A percentile compares a stretch with the other conserved stretches of the same genome.
These are phyloP conservation scores for Lithohypha guttulata DNA, from an alignment of 2,329 filamentous ascomycete species.

Conservation along the genomic window DNA sequence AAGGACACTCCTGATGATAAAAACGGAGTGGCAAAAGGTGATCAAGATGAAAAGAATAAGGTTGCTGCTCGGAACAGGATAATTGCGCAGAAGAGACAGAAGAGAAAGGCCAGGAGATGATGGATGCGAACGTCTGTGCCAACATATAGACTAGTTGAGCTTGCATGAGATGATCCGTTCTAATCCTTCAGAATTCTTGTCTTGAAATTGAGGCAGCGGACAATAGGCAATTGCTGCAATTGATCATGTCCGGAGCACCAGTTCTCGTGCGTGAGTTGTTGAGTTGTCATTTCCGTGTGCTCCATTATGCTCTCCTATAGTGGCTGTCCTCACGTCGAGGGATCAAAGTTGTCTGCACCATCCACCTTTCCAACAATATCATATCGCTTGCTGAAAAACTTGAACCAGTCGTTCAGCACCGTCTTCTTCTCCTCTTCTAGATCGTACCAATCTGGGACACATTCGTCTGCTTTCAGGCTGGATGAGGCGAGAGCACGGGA, in stretches of 20 bases:
- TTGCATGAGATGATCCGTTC: too few relatives aligned
- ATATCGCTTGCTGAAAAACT: constrained; percentile 94
- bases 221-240: too few relatives aligned
- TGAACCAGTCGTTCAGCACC: constrained; percentile 82
- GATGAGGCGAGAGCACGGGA: constrained; percentile 83
- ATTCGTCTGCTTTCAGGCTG: constrained; percentile 77
- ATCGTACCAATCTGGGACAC: constrained; percentile 69
- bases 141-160: too few relatives aligned
- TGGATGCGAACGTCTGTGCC: too few relatives aligned
- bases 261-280: not conserved
- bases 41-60: constrained; percentile 37
- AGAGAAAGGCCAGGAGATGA: constrained; percentile 56
- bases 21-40: constrained; percentile 14
- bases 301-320: too few relatives aligned
- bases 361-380: constrained; percentile 51
- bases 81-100: constrained; percentile 73
- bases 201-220: too few relatives aligned
- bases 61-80: constrained; percentile 60
- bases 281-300: too few relatives aligned
- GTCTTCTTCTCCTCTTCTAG: constrained; percentile 75
- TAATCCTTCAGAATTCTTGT: too few relatives aligned
- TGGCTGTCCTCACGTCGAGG: too few relatives aligned
- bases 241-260: too few relatives aligned
- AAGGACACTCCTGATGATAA: constrained; percentile 4
- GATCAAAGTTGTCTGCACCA: constrained; percentile 17